Evolutionary conservation across 192 early-diverging fungal species (phyloP).

Genomic region (Rhizophagus clarus): DNA sequence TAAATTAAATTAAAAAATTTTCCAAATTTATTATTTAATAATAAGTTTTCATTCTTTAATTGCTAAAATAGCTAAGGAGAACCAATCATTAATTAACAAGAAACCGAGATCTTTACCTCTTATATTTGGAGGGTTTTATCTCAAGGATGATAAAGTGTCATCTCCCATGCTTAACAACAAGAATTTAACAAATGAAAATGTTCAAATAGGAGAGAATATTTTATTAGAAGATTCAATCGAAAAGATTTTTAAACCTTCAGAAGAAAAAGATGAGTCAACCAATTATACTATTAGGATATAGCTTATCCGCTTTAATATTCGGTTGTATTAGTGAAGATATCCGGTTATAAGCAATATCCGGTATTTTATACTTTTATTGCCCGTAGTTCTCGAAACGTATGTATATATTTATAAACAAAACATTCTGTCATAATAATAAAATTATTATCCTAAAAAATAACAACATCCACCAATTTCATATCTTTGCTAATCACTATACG

Average conservation of each 20-base stretch:
- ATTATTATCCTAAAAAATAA: too few relatives aligned
- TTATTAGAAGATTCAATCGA: background rate
- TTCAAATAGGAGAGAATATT: background rate
- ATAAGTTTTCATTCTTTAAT: background rate
- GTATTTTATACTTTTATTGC: too few relatives aligned
- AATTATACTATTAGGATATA: too few relatives aligned
- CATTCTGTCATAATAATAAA: too few relatives aligned
- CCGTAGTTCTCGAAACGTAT: too few relatives aligned
- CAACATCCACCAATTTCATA: too few relatives aligned
- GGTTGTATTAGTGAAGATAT: too few relatives aligned
- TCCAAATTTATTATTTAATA: background rate
- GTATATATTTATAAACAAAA: too few relatives aligned
- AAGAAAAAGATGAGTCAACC: background rate
- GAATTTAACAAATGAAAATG: background rate
- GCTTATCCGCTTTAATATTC: too few relatives aligned
- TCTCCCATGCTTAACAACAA: background rate
- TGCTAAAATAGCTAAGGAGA: background rate
- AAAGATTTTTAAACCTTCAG: background rate
- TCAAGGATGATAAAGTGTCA: background rate
- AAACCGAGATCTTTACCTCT: background rate
- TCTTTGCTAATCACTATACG: too few relatives aligned
- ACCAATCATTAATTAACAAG: background rate
- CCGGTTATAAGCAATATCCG: too few relatives aligned
- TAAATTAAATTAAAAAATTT: background rate
- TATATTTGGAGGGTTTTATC: background rate